These are phyloP conservation scores for Achlya hypogyna DNA, from an alignment of 352 stramenopile genomes.

Conservation along the genomic window DNA sequence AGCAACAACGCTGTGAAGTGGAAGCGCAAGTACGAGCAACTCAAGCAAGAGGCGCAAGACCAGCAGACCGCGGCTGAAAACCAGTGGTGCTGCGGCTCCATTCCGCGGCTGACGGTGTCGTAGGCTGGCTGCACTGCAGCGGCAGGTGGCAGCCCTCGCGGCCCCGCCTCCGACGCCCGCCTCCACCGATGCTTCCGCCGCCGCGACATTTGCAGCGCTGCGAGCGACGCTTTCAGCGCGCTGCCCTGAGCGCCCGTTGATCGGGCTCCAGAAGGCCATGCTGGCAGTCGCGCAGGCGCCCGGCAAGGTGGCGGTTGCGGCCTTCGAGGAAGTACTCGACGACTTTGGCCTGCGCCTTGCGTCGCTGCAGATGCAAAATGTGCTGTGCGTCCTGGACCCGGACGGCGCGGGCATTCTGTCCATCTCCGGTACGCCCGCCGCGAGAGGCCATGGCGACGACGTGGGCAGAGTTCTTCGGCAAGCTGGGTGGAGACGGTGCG, in stretches of 20 bases:
- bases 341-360: conserved; percentile 16
- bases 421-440: conserved; percentile 2
- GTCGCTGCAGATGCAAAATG: conserved; percentile 1
- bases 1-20: conserved; percentile 11
- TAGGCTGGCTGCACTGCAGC: not conserved
- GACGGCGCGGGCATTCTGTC: not conserved
- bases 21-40: conserved; percentile 18
- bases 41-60: conserved; percentile 3
- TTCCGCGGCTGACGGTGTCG: not conserved
- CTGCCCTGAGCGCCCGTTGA: conserved; percentile 13
- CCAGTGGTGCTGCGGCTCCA: not conserved
- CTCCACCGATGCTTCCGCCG: not conserved
- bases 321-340: conserved; percentile 14
- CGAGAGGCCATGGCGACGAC: not conserved
- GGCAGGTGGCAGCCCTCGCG: not conserved
- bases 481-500: not conserved
- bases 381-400: not conserved
- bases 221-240: not conserved
- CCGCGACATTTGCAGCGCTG: not conserved
- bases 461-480: conserved; percentile 5
- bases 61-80: not conserved
- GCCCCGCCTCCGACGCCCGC: not conserved
- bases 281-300: not conserved
- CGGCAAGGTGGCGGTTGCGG: conserved; percentile 1
- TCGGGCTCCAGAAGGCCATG: conserved; percentile 19